Percentiles rank a stretch among this genome's conserved stretches.
These are phyloP conservation scores for Luffa acutangula DNA, from an alignment of 306 rosid species.

Conservation along the genomic window DNA sequence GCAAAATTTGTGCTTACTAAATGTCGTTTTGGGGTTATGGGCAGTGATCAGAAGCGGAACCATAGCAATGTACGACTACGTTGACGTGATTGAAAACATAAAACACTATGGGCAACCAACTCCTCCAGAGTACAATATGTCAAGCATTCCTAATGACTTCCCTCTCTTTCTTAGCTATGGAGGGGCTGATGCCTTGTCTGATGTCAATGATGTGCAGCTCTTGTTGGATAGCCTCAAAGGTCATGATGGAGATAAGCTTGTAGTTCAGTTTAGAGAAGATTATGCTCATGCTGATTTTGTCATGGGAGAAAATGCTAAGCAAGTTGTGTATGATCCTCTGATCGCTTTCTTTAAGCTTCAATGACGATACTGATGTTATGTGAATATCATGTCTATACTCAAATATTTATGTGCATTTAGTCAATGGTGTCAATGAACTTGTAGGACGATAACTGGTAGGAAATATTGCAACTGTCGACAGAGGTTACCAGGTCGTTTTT, in stretches of 20 bases:
- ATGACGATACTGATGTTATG: constrained; percentile 10
- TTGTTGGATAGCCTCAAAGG: constrained; percentile 39
- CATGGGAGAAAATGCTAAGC: constrained; percentile 57
- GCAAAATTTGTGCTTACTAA: background rate
- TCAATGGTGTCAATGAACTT: background rate
- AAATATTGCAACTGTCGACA: background rate
- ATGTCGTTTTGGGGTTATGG: background rate
- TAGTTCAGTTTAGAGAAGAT: constrained; percentile 46
- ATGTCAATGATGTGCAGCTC: constrained; percentile 47
- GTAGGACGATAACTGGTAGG: background rate
- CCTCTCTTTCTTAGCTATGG: constrained; percentile 64
- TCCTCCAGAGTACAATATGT: constrained; percentile 63
- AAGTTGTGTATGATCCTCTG: constrained; percentile 58
- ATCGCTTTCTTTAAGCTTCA: constrained; percentile 56
- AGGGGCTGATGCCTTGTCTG: constrained; percentile 61
- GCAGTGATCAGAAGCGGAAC: constrained; percentile 70
- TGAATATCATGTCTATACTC: background rate
- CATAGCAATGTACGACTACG: constrained; percentile 54
- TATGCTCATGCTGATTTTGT: constrained; percentile 84
- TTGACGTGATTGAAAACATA: constrained; percentile 24
- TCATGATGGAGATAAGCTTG: constrained; percentile 52
- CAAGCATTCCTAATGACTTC: constrained; percentile 48
- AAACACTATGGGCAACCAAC: constrained; percentile 53
- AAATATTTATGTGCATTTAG: background rate
- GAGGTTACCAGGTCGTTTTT: background rate